These are phyloP conservation scores for Sindora glabra DNA, from an alignment of 306 rosid genomes.

Conservation along the genomic window DNA sequence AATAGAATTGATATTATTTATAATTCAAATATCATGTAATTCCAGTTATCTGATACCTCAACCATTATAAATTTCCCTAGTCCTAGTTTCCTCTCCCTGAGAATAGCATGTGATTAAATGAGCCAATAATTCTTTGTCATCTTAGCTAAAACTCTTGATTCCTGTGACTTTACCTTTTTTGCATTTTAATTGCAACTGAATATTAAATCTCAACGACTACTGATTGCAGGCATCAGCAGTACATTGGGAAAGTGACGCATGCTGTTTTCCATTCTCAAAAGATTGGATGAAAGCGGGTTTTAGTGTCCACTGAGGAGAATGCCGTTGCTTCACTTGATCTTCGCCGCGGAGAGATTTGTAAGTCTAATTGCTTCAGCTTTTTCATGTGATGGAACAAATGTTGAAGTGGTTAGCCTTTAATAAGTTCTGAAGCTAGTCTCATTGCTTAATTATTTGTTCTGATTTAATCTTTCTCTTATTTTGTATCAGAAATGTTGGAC, in stretches of 20 bases:
- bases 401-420: conserved; percentile 2
- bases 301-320: conserved; percentile 93
- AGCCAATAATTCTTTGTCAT: neutral
- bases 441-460: neutral
- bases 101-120: neutral
- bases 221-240: conserved; percentile 74
- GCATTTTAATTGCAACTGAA: neutral
- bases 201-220: neutral
- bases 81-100: neutral
- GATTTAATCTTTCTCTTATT: neutral
- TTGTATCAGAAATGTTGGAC: conserved; percentile 12
- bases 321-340: conserved; percentile 97
- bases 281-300: conserved; percentile 82
- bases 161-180: neutral
- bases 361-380: conserved; percentile 21
- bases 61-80: neutral
- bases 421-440: neutral
- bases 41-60: neutral
- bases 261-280: conserved; percentile 91
- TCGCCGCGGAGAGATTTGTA: conserved; percentile 94
- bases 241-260: conserved; percentile 85
- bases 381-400: neutral
- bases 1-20: neutral
- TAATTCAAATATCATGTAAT: neutral
- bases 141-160: neutral